Percentiles rank a stretch among this genome's conserved stretches.
These are phyloP conservation scores for Isatis lusitanica DNA, from an alignment of 441 rosid genomes.

Conservation along the genomic window DNA sequence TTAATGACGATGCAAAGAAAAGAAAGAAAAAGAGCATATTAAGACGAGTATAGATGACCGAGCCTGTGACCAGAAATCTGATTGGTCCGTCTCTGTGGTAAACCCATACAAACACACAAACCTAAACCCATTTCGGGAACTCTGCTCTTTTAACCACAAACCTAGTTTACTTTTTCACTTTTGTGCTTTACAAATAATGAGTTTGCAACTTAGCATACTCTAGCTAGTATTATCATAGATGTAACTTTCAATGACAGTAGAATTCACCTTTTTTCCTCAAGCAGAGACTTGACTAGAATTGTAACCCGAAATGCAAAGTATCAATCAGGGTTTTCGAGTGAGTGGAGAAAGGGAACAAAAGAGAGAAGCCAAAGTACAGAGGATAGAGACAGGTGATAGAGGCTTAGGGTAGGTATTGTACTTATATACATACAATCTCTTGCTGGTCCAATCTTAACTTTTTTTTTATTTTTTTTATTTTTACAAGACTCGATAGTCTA, in stretches of 20 bases:
- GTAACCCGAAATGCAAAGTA: neutral
- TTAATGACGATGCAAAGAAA: neutral
- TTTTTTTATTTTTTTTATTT: neutral
- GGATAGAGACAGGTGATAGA: constrained; percentile 22
- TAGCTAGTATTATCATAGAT: constrained; percentile 2
- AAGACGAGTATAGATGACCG: constrained; percentile 21
- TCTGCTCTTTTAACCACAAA: constrained; percentile 15
- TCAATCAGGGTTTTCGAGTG: neutral
- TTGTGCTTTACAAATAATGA: constrained; percentile 4
- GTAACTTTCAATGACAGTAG: constrained; percentile 9
- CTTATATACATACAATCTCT: constrained; percentile 14
- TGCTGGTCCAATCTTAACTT: constrained; percentile 26
- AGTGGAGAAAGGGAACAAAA: constrained; percentile 19
- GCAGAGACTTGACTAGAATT: neutral
- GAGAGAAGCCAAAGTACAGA: constrained; percentile 18
- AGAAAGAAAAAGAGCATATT: too few relatives aligned
- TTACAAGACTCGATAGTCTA: neutral
- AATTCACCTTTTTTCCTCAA: neutral
- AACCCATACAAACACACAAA: constrained; percentile 20
- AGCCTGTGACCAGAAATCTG: constrained; percentile 27
- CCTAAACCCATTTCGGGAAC: constrained; percentile 28
- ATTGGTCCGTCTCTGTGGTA: constrained; percentile 18
- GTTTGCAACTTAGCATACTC: constrained; percentile 16
- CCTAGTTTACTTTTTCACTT: neutral
- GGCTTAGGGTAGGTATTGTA: constrained; percentile 13